A percentile compares a stretch with the other conserved stretches of the same genome.
phyloP scores from a whole-genome alignment of 805 yeast species.

The Yarrowia sp. region DNA sequence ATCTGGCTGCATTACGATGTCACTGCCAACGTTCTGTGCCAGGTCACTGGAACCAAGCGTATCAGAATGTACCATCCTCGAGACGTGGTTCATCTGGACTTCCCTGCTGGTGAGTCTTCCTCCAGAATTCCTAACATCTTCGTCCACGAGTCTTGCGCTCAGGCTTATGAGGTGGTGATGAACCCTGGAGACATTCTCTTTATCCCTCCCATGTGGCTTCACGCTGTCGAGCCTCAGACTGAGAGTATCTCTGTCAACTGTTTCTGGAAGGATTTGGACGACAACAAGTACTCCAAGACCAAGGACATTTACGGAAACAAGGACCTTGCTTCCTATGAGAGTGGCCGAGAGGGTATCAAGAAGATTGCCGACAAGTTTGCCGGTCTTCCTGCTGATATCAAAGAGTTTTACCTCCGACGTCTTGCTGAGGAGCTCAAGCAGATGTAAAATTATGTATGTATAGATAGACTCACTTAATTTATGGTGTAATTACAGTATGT shows the following conservation, averaged over 20 bases:
- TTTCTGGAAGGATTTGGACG: constrained; percentile 50
- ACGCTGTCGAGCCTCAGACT: constrained; percentile 49
- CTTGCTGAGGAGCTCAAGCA: constrained; percentile 47
- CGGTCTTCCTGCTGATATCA: constrained; percentile 46
- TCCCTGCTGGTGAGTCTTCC: constrained; percentile 50
- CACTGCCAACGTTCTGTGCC: constrained; percentile 51
- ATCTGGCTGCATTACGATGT: constrained; percentile 53
- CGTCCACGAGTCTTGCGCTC: constrained; percentile 39
- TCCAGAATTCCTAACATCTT: constrained; percentile 50
- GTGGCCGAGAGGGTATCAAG: constrained; percentile 46
- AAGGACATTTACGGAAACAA: constrained; percentile 52
- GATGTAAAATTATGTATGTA: constrained; percentile 15
- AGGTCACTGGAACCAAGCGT: constrained; percentile 49
- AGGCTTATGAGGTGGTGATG: constrained; percentile 49
- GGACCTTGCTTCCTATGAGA: constrained; percentile 50
- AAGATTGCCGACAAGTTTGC: constrained; percentile 45
- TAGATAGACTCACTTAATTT: background rate
- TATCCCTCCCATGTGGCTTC: constrained; percentile 53
- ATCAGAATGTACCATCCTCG: constrained; percentile 51
- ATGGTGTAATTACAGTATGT: background rate
- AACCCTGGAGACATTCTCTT: constrained; percentile 52
- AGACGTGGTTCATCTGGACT: constrained; percentile 47
- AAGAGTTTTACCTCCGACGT: constrained; percentile 47
- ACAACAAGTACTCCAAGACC: constrained; percentile 47
- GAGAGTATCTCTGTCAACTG: constrained; percentile 50